A percentile compares a stretch with the other conserved stretches of the same genome.
Evolutionary conservation across 345 rosid genomes (phyloP).

Genomic region (Boechera retrofracta): DNA sequence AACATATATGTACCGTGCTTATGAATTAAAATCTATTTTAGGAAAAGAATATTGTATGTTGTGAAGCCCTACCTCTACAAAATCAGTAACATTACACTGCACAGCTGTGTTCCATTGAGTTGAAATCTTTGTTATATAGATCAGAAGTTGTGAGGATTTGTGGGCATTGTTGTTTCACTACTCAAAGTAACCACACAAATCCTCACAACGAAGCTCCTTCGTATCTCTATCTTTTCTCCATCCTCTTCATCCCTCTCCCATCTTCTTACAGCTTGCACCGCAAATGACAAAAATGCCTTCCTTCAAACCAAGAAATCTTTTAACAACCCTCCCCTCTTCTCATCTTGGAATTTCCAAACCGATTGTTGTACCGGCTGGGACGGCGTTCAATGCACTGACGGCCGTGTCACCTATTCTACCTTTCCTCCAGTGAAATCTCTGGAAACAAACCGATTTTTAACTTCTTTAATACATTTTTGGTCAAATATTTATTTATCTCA

Average conservation of each 20-base stretch:
- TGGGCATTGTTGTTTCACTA: not conserved
- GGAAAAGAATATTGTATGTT: slow-evolving; percentile 10
- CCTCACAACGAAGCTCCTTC: slow-evolving; percentile 33
- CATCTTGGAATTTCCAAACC: slow-evolving; percentile 64
- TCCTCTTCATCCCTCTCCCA: slow-evolving; percentile 42
- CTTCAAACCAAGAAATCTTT: slow-evolving; percentile 59
- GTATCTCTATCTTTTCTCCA: slow-evolving; percentile 16
- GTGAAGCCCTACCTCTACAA: not conserved
- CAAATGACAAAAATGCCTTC: slow-evolving; percentile 61
- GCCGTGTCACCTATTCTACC: slow-evolving; percentile 59
- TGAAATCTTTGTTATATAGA: not conserved
- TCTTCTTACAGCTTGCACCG: slow-evolving; percentile 50
- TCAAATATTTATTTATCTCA: too few relatives aligned
- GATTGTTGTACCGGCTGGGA: slow-evolving; percentile 75
- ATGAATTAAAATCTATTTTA: not conserved
- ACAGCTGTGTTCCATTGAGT: slow-evolving; percentile 25
- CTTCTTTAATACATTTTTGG: too few relatives aligned
- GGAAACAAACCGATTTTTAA: slow-evolving; percentile 43
- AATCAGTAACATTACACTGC: not conserved
- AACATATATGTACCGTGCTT: not conserved
- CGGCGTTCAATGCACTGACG: slow-evolving; percentile 57
- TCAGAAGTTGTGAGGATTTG: not conserved
- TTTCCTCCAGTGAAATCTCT: slow-evolving; percentile 55
- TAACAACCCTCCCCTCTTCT: slow-evolving; percentile 60
- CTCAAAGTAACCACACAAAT: not conserved